Evolutionary conservation across 2,329 filamentous ascomycete genomes (phyloP), one percentile per base, ranked within the genome.

Genomic region (Neonectria hederae): DNA sequence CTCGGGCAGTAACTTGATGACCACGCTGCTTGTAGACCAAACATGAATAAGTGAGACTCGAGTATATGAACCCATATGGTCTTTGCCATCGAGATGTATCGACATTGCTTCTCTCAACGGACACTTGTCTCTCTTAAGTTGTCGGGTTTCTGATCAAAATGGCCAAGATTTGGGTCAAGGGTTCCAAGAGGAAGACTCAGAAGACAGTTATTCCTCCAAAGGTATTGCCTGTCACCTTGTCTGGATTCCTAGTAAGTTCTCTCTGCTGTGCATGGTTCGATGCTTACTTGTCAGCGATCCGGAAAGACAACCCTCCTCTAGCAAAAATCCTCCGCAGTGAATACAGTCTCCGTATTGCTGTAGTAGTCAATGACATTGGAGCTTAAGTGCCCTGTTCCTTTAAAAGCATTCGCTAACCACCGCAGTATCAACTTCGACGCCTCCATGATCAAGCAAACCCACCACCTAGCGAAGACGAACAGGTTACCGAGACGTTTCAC

Each of bases 331-430:
- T 92, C 5, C 85, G 85, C 38, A 88, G 86, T 1, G 83, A 90
- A 4, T 90, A 92, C 76, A 88, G 89, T 1, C 81, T 92, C 9
- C 83, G 85, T 1, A 91, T 93, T 62, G 90, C 89, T 0, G 87
- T 92, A 14, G 90, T 92, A 22, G 90, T 93, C 40, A 92, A 93
- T 68, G 90, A 92, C 64, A 91, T 92, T 78, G 87, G 86, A 65
- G 83, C 83, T 84, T 86, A 54, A 69, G 82, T 77, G 1, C 38
- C 7, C 9, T 14, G 1, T 40, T 3, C 5, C 24, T 10, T 4
- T 14, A 2, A 14, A 19, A 1, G 3, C 0, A 28, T 35, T 35
- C n/a, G 21, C 67, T 66, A 14, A 68, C 26, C 14, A 13, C 0
- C 6, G 2, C 14, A 87, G 86, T 0, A 80, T 91, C 54, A 91